Evolutionary conservation across 2,329 filamentous ascomycete genomes (phyloP).

Genomic region (Colletotrichum musicola): DNA sequence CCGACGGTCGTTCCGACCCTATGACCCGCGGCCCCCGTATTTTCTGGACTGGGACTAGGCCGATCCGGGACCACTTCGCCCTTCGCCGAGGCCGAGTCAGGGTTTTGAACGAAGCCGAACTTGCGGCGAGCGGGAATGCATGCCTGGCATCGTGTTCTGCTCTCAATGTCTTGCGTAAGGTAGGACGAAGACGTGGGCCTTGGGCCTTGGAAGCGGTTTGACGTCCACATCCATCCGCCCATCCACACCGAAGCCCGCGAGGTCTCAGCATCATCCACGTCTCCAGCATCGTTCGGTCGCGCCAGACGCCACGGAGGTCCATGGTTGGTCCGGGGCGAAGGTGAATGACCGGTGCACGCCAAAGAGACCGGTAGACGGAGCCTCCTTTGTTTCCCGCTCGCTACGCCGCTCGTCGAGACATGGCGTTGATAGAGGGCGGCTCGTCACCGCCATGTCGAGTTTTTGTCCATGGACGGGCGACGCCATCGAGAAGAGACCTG

Average conservation of each 20-base stretch:
- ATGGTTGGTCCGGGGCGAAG: constrained; percentile 1
- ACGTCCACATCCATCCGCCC: neutral
- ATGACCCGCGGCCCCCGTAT: constrained; percentile 24
- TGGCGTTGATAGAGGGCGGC: constrained; percentile 30
- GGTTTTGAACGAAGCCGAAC: constrained; percentile 22
- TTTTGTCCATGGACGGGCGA: neutral
- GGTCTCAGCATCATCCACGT: constrained; percentile 1
- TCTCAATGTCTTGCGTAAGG: constrained; percentile 25
- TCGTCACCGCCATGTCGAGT: constrained; percentile 26
- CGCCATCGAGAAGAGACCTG: constrained; percentile 6
- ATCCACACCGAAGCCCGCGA: constrained; percentile 19
- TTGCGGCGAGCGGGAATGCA: constrained; percentile 24
- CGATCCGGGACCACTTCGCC: constrained; percentile 28
- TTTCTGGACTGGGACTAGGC: constrained; percentile 31
- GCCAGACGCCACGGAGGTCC: constrained; percentile 20
- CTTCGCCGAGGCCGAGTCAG: constrained; percentile 37
- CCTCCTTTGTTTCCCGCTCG: constrained; percentile 29
- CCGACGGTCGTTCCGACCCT: constrained; percentile 19
- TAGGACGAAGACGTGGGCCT: constrained; percentile 25
- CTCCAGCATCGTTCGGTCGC: neutral
- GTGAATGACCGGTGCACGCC: constrained; percentile 25
- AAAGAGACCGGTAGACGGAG: constrained; percentile 18
- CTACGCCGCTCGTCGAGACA: constrained; percentile 34
- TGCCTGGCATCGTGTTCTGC: constrained; percentile 15
- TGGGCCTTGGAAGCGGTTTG: constrained; percentile 8